Evolutionary conservation across 768 basidiomycete genomes (phyloP), one percentile per base, ranked within the genome.

Genomic region (Coprinopsis strossmayeri): DNA sequence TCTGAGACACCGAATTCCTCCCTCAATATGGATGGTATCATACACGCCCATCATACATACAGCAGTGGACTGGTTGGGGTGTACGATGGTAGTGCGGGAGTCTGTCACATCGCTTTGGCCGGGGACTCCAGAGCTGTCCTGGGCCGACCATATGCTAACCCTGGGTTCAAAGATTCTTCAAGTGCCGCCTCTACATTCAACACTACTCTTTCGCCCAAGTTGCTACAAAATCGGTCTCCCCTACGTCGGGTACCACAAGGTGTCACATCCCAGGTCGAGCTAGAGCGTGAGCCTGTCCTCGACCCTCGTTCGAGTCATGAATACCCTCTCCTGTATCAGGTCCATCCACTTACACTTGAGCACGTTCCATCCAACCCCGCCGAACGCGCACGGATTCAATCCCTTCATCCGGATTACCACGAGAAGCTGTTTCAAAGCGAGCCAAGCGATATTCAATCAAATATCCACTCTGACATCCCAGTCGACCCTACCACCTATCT

Each of bases 91-190:
- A 58, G 63, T 34, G 59, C 65, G 15, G 61, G 68, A 2, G 55
- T 62, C 3, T 59, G 77, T 1, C 69, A 69, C 48, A 59, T 76
- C 13, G 71, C 74, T 1, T 55, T 71, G 20, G 71, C 71, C 0
- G 76, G 77, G 0, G 73, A 76, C 53, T 73, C 69, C 3, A 72
- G 75, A 34, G 77, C 77, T 2, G 63, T 79, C 3, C 63, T 77
- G 12, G 77, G 77, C 0, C 62, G 76, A 20, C 68, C 65, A 1
- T 52, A 62, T 1, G 44, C 44, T 5, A 52, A 51, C 13, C 12
- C 4, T 11, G 9, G 4, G 12, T 45, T 28, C 27, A 3, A 15
- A 27, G 21, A 39, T 13, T 12, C 40, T 32, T 12, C 37, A 13
- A 9, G 26, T 17, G 24, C 23, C 5, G 17, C 5, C 5, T 32